Base-by-base conservation (phyloP, 352 stramenopile genomes). In the Phytophthora podocarpi region DNA sequence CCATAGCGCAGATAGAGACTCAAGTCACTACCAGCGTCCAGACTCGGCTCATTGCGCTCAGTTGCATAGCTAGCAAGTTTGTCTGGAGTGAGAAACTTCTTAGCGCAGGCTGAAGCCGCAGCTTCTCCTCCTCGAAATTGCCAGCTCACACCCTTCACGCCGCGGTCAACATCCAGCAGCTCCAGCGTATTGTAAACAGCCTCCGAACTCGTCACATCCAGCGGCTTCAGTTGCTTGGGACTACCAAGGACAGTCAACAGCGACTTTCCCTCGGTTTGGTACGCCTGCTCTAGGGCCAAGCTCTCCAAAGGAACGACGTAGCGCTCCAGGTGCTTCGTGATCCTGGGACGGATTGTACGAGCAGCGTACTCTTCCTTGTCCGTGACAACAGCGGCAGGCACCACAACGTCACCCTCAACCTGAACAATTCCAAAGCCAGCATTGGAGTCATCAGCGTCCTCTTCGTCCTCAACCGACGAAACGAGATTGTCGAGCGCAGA, bases 331-430 rank as follows among this genome's bases (percentile, higher is more conserved):
- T 97, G 80, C 20, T 90, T 92, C 31, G 97, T 86, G 69, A 99
- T 98, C 75, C 98, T 98, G 2, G 91, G 86, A 53, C 98, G 92
- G 49, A 99, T 95, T n/a, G 97, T 99, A n/a, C 97, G 82, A 11
- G 98, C 98, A 23, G 96, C 96, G 47, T 98, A 98, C 83, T 99
- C 96, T 68, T 97, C 84, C 74, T 99, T 99, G 42, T 82, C 59
- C 12, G 78, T 94, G 8, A 89, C 95, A 26, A 86, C 76, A 74
- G 96, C 98, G 13, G 91, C 88, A 15, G 97, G 97, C 32, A 99
- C 96, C 21, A 99, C 88, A 27, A 99, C 98, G 63, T 99, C 97
- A 2, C 97, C 92, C 74, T 99, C 98, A 16, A 99, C 91, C 56
- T 98, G 90, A 59, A 97, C 87, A 46, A 99, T 49, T 0, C 78